Evolutionary conservation across 192 early-diverging fungal genomes (phyloP).

Genomic region (Linnemannia schmuckeri): DNA sequence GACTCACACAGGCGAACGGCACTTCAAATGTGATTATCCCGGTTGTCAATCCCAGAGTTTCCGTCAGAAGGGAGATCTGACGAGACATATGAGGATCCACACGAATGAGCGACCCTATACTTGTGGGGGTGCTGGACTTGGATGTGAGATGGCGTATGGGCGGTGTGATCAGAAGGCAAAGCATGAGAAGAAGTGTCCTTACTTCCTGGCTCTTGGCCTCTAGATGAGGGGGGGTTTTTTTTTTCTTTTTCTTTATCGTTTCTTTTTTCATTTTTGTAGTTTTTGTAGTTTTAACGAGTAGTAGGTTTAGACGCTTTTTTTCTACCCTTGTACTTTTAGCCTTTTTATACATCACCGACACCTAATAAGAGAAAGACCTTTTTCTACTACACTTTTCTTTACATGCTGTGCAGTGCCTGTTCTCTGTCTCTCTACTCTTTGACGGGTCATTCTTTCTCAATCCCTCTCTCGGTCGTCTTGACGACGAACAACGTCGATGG

Average conservation of each 20-base stretch:
- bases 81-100: constrained; percentile 4
- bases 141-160: neutral
- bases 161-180: neutral
- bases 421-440: neutral
- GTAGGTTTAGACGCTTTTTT: neutral
- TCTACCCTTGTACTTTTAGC: neutral
- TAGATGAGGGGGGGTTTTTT: neutral
- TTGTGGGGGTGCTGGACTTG: neutral
- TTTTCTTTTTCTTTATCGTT: neutral
- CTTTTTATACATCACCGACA: neutral
- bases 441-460: neutral
- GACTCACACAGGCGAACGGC: neutral
- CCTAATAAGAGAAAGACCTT: neutral
- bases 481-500: neutral
- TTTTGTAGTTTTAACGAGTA: neutral
- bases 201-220: neutral
- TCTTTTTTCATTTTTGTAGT: neutral
- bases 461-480: neutral
- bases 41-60: neutral
- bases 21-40: neutral
- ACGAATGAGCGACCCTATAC: neutral
- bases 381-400: neutral
- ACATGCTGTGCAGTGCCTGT: neutral
- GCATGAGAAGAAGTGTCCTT: neutral
- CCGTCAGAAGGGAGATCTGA: neutral